A percentile compares a stretch with the other conserved stretches of the same genome.
phyloP scores from a whole-genome alignment of 2,329 filamentous ascomycete species.

The Fusarium scirpi region DNA sequence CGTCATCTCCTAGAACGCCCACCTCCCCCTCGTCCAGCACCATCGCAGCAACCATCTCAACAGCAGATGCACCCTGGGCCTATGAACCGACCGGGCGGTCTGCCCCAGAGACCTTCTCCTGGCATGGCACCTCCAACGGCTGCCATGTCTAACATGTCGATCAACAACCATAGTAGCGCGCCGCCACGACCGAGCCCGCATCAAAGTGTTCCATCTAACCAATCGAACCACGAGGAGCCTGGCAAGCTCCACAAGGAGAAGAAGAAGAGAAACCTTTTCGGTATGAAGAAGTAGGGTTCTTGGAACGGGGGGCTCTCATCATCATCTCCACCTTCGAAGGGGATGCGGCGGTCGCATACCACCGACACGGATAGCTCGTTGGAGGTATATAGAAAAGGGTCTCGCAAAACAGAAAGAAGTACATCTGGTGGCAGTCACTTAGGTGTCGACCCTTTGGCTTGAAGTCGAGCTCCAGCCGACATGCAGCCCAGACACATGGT shows the following conservation, averaged over 20 bases:
- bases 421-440: conserved; percentile 1
- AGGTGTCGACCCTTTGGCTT: background rate
- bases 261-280: conserved; percentile 70
- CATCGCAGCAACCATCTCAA: conserved; percentile 42
- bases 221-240: conserved; percentile 43
- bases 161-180: conserved; percentile 51
- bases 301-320: conserved; percentile 38
- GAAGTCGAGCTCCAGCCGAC: background rate
- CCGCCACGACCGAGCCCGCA: conserved; percentile 33
- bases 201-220: conserved; percentile 31
- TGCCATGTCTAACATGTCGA: conserved; percentile 67
- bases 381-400: background rate
- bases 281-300: conserved; percentile 67
- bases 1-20: conserved; percentile 86
- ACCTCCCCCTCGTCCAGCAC: conserved; percentile 61
- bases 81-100: conserved; percentile 44
- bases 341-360: conserved; percentile 29
- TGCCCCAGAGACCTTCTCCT: conserved; percentile 42
- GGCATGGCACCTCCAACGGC: conserved; percentile 59
- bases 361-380: conserved; percentile 27
- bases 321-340: conserved; percentile 7
- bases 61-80: conserved; percentile 26
- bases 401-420: conserved; percentile 8
- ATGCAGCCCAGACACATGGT: conserved; percentile 12
- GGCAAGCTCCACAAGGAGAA: conserved; percentile 68